phyloP scores from a whole-genome alignment of 2,329 filamentous ascomycete species.

The Colletotrichum musae region DNA sequence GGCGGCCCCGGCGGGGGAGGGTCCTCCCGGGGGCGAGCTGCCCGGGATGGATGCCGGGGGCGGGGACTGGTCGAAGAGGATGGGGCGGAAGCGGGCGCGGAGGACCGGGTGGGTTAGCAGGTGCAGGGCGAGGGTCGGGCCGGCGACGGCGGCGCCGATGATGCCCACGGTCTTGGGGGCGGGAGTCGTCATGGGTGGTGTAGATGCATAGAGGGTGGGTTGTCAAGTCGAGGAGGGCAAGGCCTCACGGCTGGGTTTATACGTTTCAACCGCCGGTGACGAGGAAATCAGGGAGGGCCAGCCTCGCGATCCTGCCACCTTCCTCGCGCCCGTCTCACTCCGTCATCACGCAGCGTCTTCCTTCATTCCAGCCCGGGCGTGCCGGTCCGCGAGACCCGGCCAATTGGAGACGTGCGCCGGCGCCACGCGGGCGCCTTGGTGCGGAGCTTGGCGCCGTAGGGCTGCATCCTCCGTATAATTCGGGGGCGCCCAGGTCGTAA shows the following conservation, averaged over 20 bases:
- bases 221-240: neutral
- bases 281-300: too few relatives aligned
- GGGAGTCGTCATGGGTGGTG: conserved; percentile 1
- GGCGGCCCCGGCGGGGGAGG: neutral
- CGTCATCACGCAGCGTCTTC: too few relatives aligned
- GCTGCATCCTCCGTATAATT: conserved; percentile 20
- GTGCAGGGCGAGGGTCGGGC: conserved; percentile 41
- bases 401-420: neutral
- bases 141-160: conserved; percentile 39
- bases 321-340: too few relatives aligned
- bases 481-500: conserved; percentile 8
- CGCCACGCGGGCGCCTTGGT: neutral
- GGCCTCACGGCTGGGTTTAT: neutral
- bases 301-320: too few relatives aligned
- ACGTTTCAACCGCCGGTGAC: neutral
- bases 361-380: conserved; percentile 2
- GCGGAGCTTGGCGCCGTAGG: neutral
- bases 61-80: conserved; percentile 34
- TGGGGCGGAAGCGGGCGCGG: conserved; percentile 28
- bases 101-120: conserved; percentile 41
- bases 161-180: conserved; percentile 35
- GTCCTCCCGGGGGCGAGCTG: neutral
- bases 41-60: conserved; percentile 7
- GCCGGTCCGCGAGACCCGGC: conserved; percentile 5
- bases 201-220: neutral